Conservation (phyloP, 371 early-diverging fungal genomes). For the Mucor racemosus region DNA sequence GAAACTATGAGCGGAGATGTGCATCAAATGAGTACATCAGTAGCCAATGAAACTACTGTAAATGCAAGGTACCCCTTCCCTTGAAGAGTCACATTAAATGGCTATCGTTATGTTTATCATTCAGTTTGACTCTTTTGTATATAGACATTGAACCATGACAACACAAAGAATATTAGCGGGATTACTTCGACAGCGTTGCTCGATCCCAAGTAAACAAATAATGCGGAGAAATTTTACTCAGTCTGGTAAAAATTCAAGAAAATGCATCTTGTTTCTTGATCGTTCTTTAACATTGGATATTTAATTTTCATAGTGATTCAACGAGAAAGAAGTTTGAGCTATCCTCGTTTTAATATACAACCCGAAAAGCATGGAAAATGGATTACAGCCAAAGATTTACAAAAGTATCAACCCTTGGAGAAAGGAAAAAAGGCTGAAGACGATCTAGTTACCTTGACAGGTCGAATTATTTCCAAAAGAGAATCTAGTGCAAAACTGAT, state of each 20-base stretch:
- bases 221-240: constrained; percentile 9
- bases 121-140: not conserved
- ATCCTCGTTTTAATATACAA: constrained; percentile 41
- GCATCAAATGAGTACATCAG: constrained; percentile 12
- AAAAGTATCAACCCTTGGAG: constrained; percentile 19
- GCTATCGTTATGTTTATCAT: not conserved
- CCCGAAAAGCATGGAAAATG: constrained; percentile 35
- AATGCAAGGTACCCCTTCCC: constrained; percentile 2
- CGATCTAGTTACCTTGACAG: constrained; percentile 48
- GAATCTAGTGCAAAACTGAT: constrained; percentile 75
- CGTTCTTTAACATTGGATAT: not conserved
- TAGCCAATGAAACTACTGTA: constrained; percentile 2
- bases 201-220: not conserved
- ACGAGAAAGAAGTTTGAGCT: constrained; percentile 10
- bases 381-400: constrained; percentile 35
- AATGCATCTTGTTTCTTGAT: not conserved
- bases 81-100: not conserved
- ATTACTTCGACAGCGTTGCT: no score
- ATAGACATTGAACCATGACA: not conserved
- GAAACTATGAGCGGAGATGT: constrained; percentile 11
- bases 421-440: constrained; percentile 43
- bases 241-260: not conserved
- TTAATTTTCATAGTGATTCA: not conserved
- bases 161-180: not conserved
- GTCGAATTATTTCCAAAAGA: constrained; percentile 68